A percentile compares a stretch with the other conserved stretches of the same genome.
These are phyloP conservation scores for Spathaspora boniae DNA, from an alignment of 805 yeast species.

Conservation along the genomic window DNA sequence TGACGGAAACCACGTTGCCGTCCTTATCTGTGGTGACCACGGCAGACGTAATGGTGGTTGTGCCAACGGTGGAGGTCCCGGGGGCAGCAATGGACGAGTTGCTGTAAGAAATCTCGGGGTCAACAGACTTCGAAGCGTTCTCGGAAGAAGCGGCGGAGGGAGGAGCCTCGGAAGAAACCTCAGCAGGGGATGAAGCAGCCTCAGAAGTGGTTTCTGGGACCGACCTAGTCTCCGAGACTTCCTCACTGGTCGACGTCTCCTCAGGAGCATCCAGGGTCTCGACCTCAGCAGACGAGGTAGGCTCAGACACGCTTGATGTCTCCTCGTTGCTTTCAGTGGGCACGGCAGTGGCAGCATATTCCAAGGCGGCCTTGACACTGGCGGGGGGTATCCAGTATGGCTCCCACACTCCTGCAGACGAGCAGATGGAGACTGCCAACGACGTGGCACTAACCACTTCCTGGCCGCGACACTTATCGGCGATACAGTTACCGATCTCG, in stretches of 20 bases:
- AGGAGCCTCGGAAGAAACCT: constrained; percentile 1
- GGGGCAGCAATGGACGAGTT: constrained; percentile 1
- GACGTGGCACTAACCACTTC: constrained; percentile 27
- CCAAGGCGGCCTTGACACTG: constrained; percentile 12
- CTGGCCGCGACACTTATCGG: constrained; percentile 29
- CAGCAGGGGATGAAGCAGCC: constrained; percentile 3
- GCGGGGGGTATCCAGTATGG: constrained; percentile 30
- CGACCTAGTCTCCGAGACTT: no score
- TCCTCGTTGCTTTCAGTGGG: constrained; percentile 11
- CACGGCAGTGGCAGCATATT: constrained; percentile 19
- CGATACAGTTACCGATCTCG: constrained; percentile 36
- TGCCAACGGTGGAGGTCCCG: background rate
- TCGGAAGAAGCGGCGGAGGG: constrained; percentile 1
- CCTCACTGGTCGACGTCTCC: constrained; percentile 5
- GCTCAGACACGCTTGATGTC: background rate
- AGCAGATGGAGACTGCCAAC: constrained; percentile 24
- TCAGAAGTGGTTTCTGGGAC: constrained; percentile 6
- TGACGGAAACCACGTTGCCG: background rate
- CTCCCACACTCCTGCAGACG: constrained; percentile 20
- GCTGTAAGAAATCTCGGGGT: constrained; percentile 1
- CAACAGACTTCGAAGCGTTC: background rate
- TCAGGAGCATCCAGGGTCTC: constrained; percentile 1
- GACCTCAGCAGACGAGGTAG: background rate
- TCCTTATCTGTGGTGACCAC: background rate
- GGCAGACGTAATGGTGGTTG: background rate